phyloP scores from a whole-genome alignment of 257 asterid genomes.

The Catharanthus roseus region DNA sequence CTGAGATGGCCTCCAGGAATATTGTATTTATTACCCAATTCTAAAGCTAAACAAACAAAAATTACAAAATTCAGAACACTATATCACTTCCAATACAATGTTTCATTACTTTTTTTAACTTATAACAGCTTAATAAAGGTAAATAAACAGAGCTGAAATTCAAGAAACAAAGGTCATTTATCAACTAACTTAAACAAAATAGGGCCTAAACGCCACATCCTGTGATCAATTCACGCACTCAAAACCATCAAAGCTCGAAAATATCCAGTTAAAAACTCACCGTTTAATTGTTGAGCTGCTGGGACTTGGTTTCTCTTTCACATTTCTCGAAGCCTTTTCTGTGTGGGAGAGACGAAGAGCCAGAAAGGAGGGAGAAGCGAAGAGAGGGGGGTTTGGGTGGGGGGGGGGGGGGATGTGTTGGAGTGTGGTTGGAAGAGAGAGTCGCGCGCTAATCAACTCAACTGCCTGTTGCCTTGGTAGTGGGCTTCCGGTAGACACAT shows the following conservation, averaged over 20 bases:
- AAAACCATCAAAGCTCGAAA: background rate
- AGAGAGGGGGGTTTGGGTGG: background rate
- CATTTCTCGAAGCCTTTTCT: conserved; percentile 27
- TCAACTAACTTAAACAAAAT: conserved; percentile 1
- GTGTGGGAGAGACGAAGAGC: background rate
- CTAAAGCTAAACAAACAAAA: background rate
- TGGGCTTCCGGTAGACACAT: too few species aligned
- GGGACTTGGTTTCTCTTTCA: conserved; percentile 56
- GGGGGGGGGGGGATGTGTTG: too few species aligned
- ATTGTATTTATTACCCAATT: background rate
- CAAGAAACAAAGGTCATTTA: background rate
- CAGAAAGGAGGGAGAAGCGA: background rate
- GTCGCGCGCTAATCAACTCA: conserved; percentile 17
- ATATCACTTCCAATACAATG: background rate
- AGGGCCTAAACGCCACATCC: background rate
- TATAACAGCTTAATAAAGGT: background rate
- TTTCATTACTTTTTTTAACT: background rate
- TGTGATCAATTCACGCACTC: background rate
- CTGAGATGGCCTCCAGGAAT: background rate
- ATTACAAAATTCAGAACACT: background rate
- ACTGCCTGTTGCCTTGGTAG: too few species aligned
- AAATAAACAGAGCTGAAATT: background rate
- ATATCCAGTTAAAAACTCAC: conserved; percentile 14
- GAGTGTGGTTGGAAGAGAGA: conserved; percentile 6
- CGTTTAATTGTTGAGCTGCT: conserved; percentile 32